A percentile compares a stretch with the other conserved stretches of the same genome.
Evolutionary conservation across 1,284 basidiomycete species (phyloP).

Genomic region (Rhodotorula sp.): DNA sequence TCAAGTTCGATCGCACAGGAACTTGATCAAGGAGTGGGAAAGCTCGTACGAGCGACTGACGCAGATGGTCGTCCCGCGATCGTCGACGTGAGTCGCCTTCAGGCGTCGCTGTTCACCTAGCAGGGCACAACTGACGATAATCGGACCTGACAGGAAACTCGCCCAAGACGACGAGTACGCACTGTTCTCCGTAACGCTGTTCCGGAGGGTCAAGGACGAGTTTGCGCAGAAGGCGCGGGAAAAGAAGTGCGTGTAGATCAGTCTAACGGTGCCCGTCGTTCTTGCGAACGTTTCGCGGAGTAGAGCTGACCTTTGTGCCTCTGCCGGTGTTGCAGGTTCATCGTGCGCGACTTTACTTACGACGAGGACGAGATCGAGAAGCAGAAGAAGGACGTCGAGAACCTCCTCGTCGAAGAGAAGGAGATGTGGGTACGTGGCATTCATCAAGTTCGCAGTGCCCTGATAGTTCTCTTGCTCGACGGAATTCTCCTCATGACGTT

Average conservation of each 20-base stretch:
- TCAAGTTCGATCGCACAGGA: conserved; percentile 55
- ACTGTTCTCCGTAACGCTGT: conserved; percentile 83
- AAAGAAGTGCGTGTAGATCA: conserved; percentile 65
- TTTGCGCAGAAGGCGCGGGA: conserved; percentile 93
- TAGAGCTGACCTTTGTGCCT: too few relatives aligned
- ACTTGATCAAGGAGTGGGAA: conserved; percentile 82
- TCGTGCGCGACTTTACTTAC: conserved; percentile 90
- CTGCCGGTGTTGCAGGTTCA: conserved; percentile 59
- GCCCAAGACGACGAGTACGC: conserved; percentile 84
- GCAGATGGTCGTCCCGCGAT: conserved; percentile 92
- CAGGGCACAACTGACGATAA: not conserved
- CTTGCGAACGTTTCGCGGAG: not conserved
- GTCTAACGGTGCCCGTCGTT: conserved; percentile 1
- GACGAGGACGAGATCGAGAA: conserved; percentile 80
- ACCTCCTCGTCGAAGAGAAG: conserved; percentile 83
- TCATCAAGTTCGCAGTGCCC: not conserved
- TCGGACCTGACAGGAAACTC: conserved; percentile 54
- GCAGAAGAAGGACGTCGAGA: conserved; percentile 76
- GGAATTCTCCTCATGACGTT: conserved; percentile 70
- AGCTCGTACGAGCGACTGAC: conserved; percentile 83
- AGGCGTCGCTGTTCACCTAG: too few relatives aligned
- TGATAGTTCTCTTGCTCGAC: not conserved
- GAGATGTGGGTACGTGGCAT: conserved; percentile 81
- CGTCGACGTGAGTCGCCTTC: conserved; percentile 65
- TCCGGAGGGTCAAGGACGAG: conserved; percentile 86